These are phyloP conservation scores for Viscum album DNA, from an alignment of 177 flowering plant genomes.

Conservation along the genomic window DNA sequence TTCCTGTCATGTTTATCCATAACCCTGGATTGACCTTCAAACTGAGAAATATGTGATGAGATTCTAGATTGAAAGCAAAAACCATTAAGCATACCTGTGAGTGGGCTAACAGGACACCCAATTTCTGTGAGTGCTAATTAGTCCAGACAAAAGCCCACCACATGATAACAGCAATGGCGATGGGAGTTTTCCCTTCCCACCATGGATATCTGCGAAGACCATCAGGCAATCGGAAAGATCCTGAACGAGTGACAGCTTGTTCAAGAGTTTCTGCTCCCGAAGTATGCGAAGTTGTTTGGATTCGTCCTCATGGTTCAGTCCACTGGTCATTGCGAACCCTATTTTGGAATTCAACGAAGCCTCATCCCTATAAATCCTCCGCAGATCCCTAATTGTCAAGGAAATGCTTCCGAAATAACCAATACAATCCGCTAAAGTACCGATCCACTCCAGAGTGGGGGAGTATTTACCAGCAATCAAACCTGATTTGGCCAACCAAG, in stretches of 20 bases:
- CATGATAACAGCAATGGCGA: conserved; percentile 53
- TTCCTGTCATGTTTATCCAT: too few species aligned
- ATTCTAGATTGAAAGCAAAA: too few species aligned
- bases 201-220: conserved; percentile 68
- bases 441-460: conserved; percentile 32
- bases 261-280: conserved; percentile 53
- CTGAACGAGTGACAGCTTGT: conserved; percentile 67
- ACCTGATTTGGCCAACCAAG: conserved; percentile 76
- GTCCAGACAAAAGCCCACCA: conserved; percentile 69
- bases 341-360: conserved; percentile 26
- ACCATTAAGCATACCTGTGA: too few species aligned
- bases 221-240: conserved; percentile 78
- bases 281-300: conserved; percentile 26
- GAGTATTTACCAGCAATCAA: conserved; percentile 39
- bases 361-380: conserved; percentile 32
- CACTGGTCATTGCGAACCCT: conserved; percentile 29
- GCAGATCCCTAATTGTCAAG: conserved; percentile 57
- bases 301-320: conserved; percentile 25
- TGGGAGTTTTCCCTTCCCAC: conserved; percentile 51
- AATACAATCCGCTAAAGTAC: conserved; percentile 75
- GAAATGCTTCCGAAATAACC: conserved; percentile 69
- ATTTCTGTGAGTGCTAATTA: conserved; percentile 88
- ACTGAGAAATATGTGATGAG: too few species aligned
- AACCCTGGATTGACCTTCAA: too few species aligned
- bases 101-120: conserved; percentile 75